Base-by-base conservation (phyloP, 805 yeast species). In the Wickerhamiella dianesei region DNA sequence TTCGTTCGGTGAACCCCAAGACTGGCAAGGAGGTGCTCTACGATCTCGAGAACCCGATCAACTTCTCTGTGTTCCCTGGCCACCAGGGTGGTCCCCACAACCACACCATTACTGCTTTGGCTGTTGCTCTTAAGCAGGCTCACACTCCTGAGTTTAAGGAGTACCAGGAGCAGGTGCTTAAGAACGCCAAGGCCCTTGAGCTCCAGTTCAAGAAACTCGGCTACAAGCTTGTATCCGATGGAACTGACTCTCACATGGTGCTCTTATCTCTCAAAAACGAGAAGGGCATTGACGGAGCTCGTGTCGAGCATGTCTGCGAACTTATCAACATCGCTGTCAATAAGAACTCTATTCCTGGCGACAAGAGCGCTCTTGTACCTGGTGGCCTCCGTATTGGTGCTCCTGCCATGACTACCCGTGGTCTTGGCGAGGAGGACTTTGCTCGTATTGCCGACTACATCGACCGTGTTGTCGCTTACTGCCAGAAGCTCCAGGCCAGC, bases 61-160 rank as follows among this genome's bases (percentile, higher is more conserved):
- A 92, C 76, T 92, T 92, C 68, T 87, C 96, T 8, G 98, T 92
- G 47, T 92, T 92, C 89, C 98, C 98, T 61, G 98, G 95, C 57
- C 98, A 92, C 70, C 98, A 92, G 74, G 98, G 98, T 74, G 98
- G 98, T 65, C 98, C 98, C 60, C 97, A 92, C 72, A 92, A 92
- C 75, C 98, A 92, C 72, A 92, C 98, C 56, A 92, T 92, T 64
- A 82, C 96, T 57, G 98, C 97, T 35, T 72, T 92, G 60, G 96
- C 97, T 16, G 92, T 88, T 54, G 97, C 98, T 45, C 77, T 92
- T 65, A 87, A 87, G 66, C 98, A 92, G 73, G 94, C 95, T 51
- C 74, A 77, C 54, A 72, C 85, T 45, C 94, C 94, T 50, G 96
- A 88, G 67, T 92, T 81, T 72, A 82, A 77, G 66, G 82, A 77